phyloP scores from a whole-genome alignment of 345 rosid species.

The Hypericum perforatum region DNA sequence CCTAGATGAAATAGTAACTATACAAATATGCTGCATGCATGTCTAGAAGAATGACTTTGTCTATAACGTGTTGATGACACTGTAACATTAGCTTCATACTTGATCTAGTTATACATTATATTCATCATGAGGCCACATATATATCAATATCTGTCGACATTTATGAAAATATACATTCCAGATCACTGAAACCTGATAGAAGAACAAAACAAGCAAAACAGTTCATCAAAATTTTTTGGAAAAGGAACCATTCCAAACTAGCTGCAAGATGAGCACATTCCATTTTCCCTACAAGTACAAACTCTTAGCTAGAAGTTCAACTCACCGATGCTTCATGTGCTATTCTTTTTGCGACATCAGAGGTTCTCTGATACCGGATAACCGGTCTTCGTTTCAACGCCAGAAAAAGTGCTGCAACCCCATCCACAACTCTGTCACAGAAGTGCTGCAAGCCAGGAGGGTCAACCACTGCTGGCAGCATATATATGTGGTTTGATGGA shows the following conservation, averaged over 20 bases:
- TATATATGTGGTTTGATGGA: constrained; percentile 68
- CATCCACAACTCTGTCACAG: constrained; percentile 80
- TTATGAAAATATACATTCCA: too few species aligned
- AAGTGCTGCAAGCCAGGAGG: constrained; percentile 83
- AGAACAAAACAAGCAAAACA: too few species aligned
- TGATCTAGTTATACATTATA: too few species aligned
- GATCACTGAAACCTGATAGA: too few species aligned
- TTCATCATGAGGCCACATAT: too few species aligned
- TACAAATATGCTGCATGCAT: too few species aligned
- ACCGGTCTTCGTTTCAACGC: constrained; percentile 88
- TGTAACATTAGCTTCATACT: too few species aligned
- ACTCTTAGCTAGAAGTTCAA: not conserved
- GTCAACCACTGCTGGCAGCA: constrained; percentile 96
- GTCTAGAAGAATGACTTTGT: too few species aligned
- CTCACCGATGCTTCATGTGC: constrained; percentile 93
- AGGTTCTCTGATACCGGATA: constrained; percentile 87
- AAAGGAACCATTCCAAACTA: not conserved
- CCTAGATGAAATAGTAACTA: too few species aligned
- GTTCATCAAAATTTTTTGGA: not conserved
- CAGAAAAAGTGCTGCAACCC: constrained; percentile 71
- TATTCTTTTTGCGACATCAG: constrained; percentile 92
- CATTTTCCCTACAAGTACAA: not conserved
- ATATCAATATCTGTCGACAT: too few species aligned
- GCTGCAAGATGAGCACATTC: not conserved
- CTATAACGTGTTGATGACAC: too few species aligned